Evolutionary conservation across 1,284 basidiomycete genomes (phyloP).

Genomic region (Neolentinus lepideus): DNA sequence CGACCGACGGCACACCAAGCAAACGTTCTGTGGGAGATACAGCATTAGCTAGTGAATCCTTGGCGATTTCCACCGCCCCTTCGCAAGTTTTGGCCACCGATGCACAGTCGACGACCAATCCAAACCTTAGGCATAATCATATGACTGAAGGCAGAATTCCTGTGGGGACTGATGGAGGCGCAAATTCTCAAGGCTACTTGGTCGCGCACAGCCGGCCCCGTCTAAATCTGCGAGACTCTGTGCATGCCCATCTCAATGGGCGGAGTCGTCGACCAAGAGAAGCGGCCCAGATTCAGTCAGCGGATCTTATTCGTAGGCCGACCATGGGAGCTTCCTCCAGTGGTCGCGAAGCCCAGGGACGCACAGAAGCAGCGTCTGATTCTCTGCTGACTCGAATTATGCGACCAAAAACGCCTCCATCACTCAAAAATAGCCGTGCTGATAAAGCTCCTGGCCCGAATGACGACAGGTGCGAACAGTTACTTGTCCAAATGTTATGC

Average conservation of each 20-base stretch:
- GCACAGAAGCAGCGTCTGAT: background rate
- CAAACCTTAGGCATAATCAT: background rate
- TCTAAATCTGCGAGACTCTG: conserved; percentile 31
- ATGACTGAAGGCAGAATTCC: background rate
- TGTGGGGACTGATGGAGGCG: background rate
- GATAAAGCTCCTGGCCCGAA: background rate
- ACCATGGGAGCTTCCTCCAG: background rate
- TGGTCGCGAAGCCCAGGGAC: background rate
- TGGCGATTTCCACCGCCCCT: background rate
- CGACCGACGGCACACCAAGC: background rate
- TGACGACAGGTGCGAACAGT: background rate
- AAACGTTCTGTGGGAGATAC: background rate
- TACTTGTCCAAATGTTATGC: background rate
- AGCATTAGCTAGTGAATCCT: background rate
- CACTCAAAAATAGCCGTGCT: background rate
- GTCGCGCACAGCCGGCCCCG: conserved; percentile 14
- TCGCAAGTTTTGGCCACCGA: background rate
- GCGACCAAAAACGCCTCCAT: background rate
- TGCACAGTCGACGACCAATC: background rate
- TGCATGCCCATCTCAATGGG: conserved; percentile 38
- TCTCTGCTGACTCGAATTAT: conserved; percentile 5
- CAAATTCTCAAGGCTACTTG: background rate
- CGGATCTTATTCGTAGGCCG: background rate
- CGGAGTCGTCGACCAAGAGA: background rate
- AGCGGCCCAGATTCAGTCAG: conserved; percentile 3